Conservation (phyloP, 352 stramenopile genomes). For the Phytopythium cucurbitacearum region DNA sequence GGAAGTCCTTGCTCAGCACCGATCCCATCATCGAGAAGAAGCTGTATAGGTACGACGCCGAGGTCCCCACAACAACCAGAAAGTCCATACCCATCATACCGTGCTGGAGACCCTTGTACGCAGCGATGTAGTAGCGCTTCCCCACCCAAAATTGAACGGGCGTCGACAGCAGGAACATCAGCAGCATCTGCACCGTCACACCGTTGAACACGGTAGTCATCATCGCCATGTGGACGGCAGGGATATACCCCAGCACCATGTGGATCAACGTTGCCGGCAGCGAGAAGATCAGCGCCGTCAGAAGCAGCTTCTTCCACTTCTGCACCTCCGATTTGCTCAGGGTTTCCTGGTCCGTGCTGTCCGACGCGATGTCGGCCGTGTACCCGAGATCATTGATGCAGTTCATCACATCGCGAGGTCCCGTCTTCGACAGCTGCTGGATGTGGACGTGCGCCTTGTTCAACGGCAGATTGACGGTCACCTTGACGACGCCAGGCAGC, state of each 20-base stretch:
- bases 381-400: slow-evolving; percentile 69
- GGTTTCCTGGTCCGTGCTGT: slow-evolving; percentile 54
- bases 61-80: slow-evolving; percentile 77
- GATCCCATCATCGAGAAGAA: slow-evolving; percentile 75
- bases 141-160: slow-evolving; percentile 85
- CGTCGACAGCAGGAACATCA: slow-evolving; percentile 83
- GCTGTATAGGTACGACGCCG: slow-evolving; percentile 86
- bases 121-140: slow-evolving; percentile 73
- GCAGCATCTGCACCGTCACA: slow-evolving; percentile 68
- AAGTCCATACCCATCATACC: slow-evolving; percentile 90
- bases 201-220: slow-evolving; percentile 78
- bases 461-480: slow-evolving; percentile 53
- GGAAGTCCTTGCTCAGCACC: slow-evolving; percentile 48
- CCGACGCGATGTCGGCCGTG: slow-evolving; percentile 41
- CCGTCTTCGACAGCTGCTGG: slow-evolving; percentile 70
- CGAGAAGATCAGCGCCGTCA: slow-evolving; percentile 80
- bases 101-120: slow-evolving; percentile 79
- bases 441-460: slow-evolving; percentile 79
- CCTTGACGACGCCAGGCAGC: slow-evolving; percentile 70
- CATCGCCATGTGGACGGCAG: slow-evolving; percentile 48
- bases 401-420: slow-evolving; percentile 65
- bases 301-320: slow-evolving; percentile 72
- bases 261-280: slow-evolving; percentile 81
- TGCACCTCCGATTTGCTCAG: slow-evolving; percentile 68
- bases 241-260: slow-evolving; percentile 86